Base-by-base conservation (phyloP, 2,329 filamentous ascomycete genomes). In the Fusarium concolor region DNA sequence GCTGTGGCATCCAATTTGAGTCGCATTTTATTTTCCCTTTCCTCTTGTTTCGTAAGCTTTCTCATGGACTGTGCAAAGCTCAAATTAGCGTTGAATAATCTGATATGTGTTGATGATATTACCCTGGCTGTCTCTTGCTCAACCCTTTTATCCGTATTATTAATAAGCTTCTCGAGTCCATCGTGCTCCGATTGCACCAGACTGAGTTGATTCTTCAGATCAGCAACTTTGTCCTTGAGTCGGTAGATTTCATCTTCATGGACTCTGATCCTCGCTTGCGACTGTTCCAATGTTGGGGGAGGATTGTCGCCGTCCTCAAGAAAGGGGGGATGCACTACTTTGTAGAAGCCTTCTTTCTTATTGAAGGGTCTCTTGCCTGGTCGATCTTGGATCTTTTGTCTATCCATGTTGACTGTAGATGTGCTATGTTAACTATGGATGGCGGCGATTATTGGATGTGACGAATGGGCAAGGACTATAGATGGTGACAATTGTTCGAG, bases 221-320 rank as follows among this genome's bases (percentile, higher is more conserved):
- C 15, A 15, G 15, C 15, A 17, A 17, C 17, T 10, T 17, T n/a
- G 3, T 14, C 12, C 33, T n/a, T 35, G 33, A n/a, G 15, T n/a
- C 17, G 5, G 3, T 10, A 4, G 15, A 35, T 35, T 12, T 35
- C 33, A 14, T 35, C 8, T 14, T 35, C 15, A 35, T n/a, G 7
- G 33, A n/a, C 7, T n/a, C 5, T n/a, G 5, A n/a, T 35, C 33
- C 9, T 35, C n/a, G 15, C 33, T 35, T 15, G 33, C 5, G 33
- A 3, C 15, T 17, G 6, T 17, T 35, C 33, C 7, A 35, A n/a
- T 35, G 15, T 17, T 7, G 7, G 6, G 17, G 33, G 33, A 35
- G 15, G 9, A 6, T 35, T 4, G 8, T n/a, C 7, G 5, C 7
- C 1, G n/a, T n/a, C 3, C 15, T 5, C 2, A 10, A 35, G 8